These are phyloP conservation scores for Exophiala bonariae DNA, from an alignment of 2,329 filamentous ascomycete genomes.

Conservation along the genomic window DNA sequence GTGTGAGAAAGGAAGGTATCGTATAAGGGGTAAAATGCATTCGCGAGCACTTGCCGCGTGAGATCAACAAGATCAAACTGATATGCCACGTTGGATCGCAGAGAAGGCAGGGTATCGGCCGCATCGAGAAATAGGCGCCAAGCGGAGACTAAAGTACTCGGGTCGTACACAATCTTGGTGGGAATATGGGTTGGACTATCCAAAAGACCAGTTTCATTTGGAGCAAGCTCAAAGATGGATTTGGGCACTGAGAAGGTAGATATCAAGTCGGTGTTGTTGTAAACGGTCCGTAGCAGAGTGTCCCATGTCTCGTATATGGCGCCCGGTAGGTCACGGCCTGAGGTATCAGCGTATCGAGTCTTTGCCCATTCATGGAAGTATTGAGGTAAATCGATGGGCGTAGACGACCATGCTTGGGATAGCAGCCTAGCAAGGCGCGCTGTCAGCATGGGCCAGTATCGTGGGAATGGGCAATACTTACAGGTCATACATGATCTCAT, in stretches of 20 bases:
- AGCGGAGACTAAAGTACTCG: conserved; percentile 37
- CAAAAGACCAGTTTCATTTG: conserved; percentile 42
- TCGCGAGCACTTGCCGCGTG: conserved; percentile 50
- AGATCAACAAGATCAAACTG: conserved; percentile 52
- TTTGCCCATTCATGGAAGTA: conserved; percentile 52
- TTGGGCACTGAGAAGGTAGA: conserved; percentile 42
- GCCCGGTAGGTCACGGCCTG: background rate
- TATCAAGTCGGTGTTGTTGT: conserved; percentile 51
- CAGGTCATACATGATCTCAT: conserved; percentile 54
- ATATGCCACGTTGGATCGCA: conserved; percentile 47
- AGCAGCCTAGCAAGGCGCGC: conserved; percentile 34
- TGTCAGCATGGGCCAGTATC: background rate
- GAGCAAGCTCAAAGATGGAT: conserved; percentile 48
- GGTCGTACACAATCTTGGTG: conserved; percentile 46
- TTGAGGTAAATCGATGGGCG: conserved; percentile 42
- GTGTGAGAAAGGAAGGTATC: conserved; percentile 34
- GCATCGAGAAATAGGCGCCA: conserved; percentile 44
- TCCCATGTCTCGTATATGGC: conserved; percentile 49
- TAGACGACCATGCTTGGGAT: conserved; percentile 51
- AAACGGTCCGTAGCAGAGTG: conserved; percentile 45
- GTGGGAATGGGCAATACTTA: background rate
- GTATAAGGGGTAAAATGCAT: conserved; percentile 47
- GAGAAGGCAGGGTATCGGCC: conserved; percentile 28
- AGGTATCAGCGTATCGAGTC: conserved; percentile 39
- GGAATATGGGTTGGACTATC: conserved; percentile 43